phyloP scores from a whole-genome alignment of 1,284 basidiomycete genomes.

The Melampsora americana region DNA sequence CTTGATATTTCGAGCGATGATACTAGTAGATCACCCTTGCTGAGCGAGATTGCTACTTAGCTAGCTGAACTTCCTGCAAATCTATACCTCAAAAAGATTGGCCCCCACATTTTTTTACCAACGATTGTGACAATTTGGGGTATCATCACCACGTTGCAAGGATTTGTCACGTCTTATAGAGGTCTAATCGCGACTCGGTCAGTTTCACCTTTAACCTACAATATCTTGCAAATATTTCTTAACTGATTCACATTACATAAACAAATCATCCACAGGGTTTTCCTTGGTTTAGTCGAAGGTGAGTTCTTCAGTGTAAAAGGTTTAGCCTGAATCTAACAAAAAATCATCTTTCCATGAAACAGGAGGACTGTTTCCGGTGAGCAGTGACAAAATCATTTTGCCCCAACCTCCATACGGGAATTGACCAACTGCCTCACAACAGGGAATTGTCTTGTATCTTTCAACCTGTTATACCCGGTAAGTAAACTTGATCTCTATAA shows the following conservation, averaged over 20 bases:
- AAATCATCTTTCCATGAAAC: neutral
- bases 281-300: slow-evolving; percentile 42
- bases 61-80: slow-evolving; percentile 47
- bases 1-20: neutral
- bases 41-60: neutral
- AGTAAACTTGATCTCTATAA: neutral
- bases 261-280: slow-evolving; percentile 3
- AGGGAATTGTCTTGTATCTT: slow-evolving; percentile 38
- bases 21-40: neutral
- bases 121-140: slow-evolving; percentile 49
- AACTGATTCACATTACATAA: neutral
- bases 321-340: neutral
- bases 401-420: neutral
- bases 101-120: slow-evolving; percentile 48
- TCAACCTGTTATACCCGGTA: slow-evolving; percentile 38
- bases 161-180: slow-evolving; percentile 27
- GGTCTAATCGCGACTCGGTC: slow-evolving; percentile 39
- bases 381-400: neutral
- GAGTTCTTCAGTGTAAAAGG: neutral
- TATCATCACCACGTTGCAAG: slow-evolving; percentile 45
- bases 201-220: neutral
- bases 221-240: neutral
- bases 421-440: neutral
- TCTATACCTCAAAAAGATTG: slow-evolving; percentile 45
- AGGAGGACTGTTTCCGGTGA: slow-evolving; percentile 44